A percentile compares a stretch with the other conserved stretches of the same genome.
phyloP scores from a whole-genome alignment of 768 basidiomycete species.

The Tylopilus plumbeoviolaceoides region DNA sequence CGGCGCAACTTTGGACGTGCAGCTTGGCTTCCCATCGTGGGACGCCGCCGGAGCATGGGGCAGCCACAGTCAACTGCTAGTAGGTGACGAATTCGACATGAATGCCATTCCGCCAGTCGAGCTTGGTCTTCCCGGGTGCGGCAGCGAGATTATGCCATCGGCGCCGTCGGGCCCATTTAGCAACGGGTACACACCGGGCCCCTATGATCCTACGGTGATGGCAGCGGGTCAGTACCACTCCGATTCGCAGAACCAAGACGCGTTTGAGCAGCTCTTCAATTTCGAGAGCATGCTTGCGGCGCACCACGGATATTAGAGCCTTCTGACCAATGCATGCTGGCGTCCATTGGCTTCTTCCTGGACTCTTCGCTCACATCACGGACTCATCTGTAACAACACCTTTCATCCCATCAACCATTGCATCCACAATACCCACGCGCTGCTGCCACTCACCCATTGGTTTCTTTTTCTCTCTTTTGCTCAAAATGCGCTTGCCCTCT shows the following conservation, averaged over 20 bases:
- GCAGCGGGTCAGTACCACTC: conserved; percentile 30
- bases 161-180: conserved; percentile 11
- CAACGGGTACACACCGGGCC: conserved; percentile 21
- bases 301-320: conserved; percentile 30
- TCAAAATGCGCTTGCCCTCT: conserved; percentile 22
- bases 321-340: conserved; percentile 33
- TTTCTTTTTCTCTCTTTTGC: background rate
- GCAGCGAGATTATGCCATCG: conserved; percentile 21
- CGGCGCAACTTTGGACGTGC: conserved; percentile 22
- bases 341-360: conserved; percentile 31
- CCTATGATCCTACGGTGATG: conserved; percentile 27
- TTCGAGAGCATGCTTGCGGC: conserved; percentile 34
- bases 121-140: conserved; percentile 49
- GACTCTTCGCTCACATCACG: conserved; percentile 23
- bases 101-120: conserved; percentile 61
- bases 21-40: conserved; percentile 31
- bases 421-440: conserved; percentile 29
- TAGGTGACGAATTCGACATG: conserved; percentile 65
- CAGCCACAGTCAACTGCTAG: conserved; percentile 36
- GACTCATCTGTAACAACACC: conserved; percentile 31
- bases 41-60: conserved; percentile 31
- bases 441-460: conserved; percentile 28
- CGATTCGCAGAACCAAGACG: conserved; percentile 31
- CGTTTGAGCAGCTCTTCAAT: conserved; percentile 35
- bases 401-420: conserved; percentile 9